These are phyloP conservation scores for Talaromyces borbonicus DNA, from an alignment of 495 filamentous ascomycete species.

Conservation along the genomic window DNA sequence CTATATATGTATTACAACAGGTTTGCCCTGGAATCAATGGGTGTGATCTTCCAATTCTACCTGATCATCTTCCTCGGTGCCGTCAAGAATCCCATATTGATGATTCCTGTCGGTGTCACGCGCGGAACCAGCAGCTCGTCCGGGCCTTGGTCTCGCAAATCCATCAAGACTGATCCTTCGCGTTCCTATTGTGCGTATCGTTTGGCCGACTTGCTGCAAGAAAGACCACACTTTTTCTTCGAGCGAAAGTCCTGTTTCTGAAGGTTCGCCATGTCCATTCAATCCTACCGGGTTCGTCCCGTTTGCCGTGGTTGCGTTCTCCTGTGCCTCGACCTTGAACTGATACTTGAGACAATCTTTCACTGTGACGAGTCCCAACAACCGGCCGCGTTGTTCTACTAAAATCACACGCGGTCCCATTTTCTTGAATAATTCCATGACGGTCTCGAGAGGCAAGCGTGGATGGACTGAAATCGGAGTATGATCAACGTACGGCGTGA, in stretches of 20 bases:
- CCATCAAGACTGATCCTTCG: conserved; percentile 12
- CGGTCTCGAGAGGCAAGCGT: conserved; percentile 84
- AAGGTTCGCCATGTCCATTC: conserved; percentile 15
- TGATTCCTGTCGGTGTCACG: conserved; percentile 12
- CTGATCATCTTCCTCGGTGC: conserved; percentile 52
- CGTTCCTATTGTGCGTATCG: conserved; percentile 38
- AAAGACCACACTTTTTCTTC: conserved; percentile 64
- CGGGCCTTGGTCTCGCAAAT: conserved; percentile 2
- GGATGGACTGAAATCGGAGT: conserved; percentile 90
- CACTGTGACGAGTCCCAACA: conserved; percentile 82
- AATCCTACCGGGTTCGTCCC: conserved; percentile 28
- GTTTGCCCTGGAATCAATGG: conserved; percentile 10
- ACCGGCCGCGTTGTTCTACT: conserved; percentile 76
- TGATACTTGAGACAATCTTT: conserved; percentile 98
- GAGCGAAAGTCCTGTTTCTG: conserved; percentile 10
- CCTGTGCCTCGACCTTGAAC: conserved; percentile 88
- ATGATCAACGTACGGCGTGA: conserved; percentile 79
- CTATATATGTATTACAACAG: conserved; percentile 10
- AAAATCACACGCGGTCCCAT: conserved; percentile 91
- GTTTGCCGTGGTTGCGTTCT: conserved; percentile 49
- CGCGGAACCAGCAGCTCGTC: background rate
- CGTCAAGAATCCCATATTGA: conserved; percentile 47
- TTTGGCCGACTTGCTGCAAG: conserved; percentile 46
- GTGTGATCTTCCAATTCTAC: conserved; percentile 53
- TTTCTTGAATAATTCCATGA: conserved; percentile 99